Percentiles rank a stretch among this genome's conserved stretches.
phyloP scores from a whole-genome alignment of 192 early-diverging fungal species.

The Coemansia guatemalensis region DNA sequence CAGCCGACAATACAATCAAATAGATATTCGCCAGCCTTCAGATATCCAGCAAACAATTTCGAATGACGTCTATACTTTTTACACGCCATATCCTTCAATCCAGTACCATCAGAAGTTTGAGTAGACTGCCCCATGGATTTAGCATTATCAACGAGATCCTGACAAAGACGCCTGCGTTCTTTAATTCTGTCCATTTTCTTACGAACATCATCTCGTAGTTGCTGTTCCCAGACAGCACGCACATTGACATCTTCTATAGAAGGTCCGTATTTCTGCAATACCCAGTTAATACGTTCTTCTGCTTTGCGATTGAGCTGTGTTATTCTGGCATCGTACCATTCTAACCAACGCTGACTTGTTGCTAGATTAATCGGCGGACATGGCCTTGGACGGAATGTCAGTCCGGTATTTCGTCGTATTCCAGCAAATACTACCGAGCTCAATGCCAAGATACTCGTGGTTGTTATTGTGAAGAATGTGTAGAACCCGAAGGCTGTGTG shows the following conservation, averaged over 20 bases:
- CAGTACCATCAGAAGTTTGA: background rate
- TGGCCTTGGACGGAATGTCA: conserved; percentile 22
- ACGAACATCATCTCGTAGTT: conserved; percentile 24
- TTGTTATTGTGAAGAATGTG: conserved; percentile 9
- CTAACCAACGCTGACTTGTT: conserved; percentile 13
- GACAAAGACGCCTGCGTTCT: conserved; percentile 8
- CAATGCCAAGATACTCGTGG: conserved; percentile 3
- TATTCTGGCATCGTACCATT: conserved; percentile 37
- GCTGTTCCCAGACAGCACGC: conserved; percentile 35
- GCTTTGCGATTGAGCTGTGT: conserved; percentile 21
- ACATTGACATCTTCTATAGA: conserved; percentile 20
- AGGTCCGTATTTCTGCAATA: conserved; percentile 5
- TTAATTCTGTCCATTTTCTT: conserved; percentile 24
- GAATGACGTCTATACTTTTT: background rate
- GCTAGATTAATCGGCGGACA: conserved; percentile 21
- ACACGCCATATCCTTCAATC: background rate
- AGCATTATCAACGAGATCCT: conserved; percentile 7
- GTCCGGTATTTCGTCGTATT: conserved; percentile 35
- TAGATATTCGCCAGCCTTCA: conserved; percentile 26
- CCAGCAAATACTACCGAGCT: conserved; percentile 35
- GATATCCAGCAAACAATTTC: conserved; percentile 19
- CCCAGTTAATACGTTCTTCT: conserved; percentile 8
- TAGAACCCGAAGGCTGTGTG: conserved; percentile 6
- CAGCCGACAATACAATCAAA: conserved; percentile 21
- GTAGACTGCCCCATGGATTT: conserved; percentile 4